These are phyloP conservation scores for Cyclospora cayetanensis DNA, from an alignment of 169 alveolate genomes.

Conservation along the genomic window DNA sequence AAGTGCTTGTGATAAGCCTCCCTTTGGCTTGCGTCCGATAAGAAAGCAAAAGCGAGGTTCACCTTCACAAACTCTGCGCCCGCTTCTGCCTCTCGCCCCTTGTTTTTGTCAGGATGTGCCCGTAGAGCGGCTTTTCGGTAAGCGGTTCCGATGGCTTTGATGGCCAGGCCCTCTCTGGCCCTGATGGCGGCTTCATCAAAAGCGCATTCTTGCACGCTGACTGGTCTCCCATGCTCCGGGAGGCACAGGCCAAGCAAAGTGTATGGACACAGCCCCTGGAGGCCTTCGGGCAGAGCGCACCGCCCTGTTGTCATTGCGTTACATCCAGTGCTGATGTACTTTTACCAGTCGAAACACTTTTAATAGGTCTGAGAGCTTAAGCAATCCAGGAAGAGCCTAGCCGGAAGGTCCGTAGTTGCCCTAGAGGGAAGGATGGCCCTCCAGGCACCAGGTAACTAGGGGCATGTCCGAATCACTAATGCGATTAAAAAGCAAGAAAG, in stretches of 20 bases:
- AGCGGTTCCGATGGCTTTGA: conserved; percentile 38
- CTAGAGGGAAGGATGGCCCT: too few species aligned
- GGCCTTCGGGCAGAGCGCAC: conserved; percentile 40
- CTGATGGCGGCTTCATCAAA: neutral
- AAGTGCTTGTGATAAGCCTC: conserved; percentile 42
- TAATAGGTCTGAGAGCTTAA: too few species aligned
- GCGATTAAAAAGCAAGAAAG: too few species aligned
- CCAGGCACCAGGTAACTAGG: too few species aligned
- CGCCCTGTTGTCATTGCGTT: conserved; percentile 6
- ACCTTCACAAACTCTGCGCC: conserved; percentile 51
- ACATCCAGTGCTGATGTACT: too few species aligned
- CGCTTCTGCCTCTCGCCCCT: conserved; percentile 59
- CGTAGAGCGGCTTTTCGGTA: conserved; percentile 59
- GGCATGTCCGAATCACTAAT: too few species aligned
- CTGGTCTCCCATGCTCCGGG: neutral
- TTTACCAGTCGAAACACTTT: too few species aligned
- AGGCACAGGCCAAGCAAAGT: conserved; percentile 16
- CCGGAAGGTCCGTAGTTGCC: too few species aligned
- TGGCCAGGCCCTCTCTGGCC: neutral
- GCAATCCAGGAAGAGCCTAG: too few species aligned
- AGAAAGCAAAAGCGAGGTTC: conserved; percentile 57
- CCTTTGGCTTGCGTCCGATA: neutral
- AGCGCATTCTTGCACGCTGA: conserved; percentile 39
- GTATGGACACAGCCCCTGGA: conserved; percentile 34
- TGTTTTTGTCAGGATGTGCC: conserved; percentile 70